These are phyloP conservation scores for Rhizopogon roseolus DNA, from an alignment of 768 basidiomycete species.

Conservation along the genomic window DNA sequence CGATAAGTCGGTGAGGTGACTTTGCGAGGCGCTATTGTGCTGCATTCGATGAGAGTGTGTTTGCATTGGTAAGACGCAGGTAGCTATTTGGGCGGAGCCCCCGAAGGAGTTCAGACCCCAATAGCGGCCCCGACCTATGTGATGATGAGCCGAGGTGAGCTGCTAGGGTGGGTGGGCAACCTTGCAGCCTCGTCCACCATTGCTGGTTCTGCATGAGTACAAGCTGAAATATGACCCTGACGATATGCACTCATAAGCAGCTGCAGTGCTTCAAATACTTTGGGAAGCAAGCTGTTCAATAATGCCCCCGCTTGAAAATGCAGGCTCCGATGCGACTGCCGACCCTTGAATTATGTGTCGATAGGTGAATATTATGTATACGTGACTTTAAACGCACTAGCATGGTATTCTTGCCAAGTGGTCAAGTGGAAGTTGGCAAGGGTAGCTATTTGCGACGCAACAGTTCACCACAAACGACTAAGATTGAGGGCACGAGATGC, in stretches of 20 bases:
- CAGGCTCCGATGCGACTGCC: too few relatives aligned
- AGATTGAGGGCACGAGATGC: constrained; percentile 82
- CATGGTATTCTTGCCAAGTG: constrained; percentile 86
- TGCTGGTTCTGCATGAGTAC: neutral
- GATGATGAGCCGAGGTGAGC: too few relatives aligned
- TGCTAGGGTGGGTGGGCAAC: too few relatives aligned
- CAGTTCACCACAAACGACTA: constrained; percentile 96
- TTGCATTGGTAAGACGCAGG: too few relatives aligned
- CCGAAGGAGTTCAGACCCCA: too few relatives aligned
- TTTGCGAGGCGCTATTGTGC: too few relatives aligned
- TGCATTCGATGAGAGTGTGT: too few relatives aligned
- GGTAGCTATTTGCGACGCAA: constrained; percentile 72
- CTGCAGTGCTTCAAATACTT: neutral
- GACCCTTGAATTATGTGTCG: constrained; percentile 46
- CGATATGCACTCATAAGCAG: neutral
- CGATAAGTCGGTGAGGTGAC: constrained; percentile 77
- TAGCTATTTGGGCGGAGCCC: too few relatives aligned
- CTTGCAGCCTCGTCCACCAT: too few relatives aligned
- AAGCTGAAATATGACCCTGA: neutral
- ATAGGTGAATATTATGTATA: neutral
- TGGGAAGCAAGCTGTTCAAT: neutral
- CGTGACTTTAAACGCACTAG: constrained; percentile 40
- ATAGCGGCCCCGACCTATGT: too few relatives aligned
- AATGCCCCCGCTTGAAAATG: too few relatives aligned
- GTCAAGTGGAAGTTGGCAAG: constrained; percentile 70